phyloP scores from a whole-genome alignment of 768 basidiomycete genomes.

The Lactarius sp. region DNA sequence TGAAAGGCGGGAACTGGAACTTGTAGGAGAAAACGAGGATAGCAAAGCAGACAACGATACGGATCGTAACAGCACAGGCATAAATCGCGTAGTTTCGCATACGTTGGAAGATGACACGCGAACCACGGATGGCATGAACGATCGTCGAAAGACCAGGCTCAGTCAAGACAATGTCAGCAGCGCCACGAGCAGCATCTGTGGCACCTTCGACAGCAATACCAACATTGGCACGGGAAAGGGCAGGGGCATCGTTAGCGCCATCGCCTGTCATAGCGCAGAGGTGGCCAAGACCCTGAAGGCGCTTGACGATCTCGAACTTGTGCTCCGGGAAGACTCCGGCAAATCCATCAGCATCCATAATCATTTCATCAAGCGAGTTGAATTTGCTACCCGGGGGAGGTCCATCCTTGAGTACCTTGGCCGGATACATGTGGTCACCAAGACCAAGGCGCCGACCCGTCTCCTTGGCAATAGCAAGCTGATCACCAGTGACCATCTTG shows the following conservation, averaged over 20 bases:
- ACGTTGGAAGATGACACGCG: slow-evolving; percentile 98
- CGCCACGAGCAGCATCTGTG: slow-evolving; percentile 97
- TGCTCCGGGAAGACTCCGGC: slow-evolving; percentile 99
- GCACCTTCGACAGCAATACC: slow-evolving; percentile 99
- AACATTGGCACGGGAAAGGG: slow-evolving; percentile 96
- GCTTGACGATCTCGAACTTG: slow-evolving; percentile 99
- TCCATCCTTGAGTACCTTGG: slow-evolving; percentile 98
- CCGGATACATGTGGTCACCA: slow-evolving; percentile 99
- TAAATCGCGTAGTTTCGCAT: slow-evolving; percentile 99
- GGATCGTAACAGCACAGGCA: slow-evolving; percentile 92
- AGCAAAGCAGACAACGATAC: slow-evolving; percentile 97
- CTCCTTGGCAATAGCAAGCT: slow-evolving; percentile 99
- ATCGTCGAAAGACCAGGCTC: slow-evolving; percentile 99
- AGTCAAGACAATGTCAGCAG: slow-evolving; percentile 95
- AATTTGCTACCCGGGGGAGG: slow-evolving; percentile 84
- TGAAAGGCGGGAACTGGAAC: slow-evolving; percentile 99
- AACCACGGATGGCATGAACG: slow-evolving; percentile 96
- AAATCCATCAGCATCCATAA: slow-evolving; percentile 98
- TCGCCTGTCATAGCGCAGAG: slow-evolving; percentile 99
- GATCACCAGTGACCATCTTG: slow-evolving; percentile 99
- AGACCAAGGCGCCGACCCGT: slow-evolving; percentile 96
- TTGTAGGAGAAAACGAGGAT: slow-evolving; percentile 93
- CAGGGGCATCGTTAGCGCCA: slow-evolving; percentile 98
- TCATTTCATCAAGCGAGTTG: slow-evolving; percentile 90
- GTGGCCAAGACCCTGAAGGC: slow-evolving; percentile 93